These are phyloP conservation scores for Trichophyton rubrum DNA, from an alignment of 2,329 filamentous ascomycete genomes.

Conservation along the genomic window DNA sequence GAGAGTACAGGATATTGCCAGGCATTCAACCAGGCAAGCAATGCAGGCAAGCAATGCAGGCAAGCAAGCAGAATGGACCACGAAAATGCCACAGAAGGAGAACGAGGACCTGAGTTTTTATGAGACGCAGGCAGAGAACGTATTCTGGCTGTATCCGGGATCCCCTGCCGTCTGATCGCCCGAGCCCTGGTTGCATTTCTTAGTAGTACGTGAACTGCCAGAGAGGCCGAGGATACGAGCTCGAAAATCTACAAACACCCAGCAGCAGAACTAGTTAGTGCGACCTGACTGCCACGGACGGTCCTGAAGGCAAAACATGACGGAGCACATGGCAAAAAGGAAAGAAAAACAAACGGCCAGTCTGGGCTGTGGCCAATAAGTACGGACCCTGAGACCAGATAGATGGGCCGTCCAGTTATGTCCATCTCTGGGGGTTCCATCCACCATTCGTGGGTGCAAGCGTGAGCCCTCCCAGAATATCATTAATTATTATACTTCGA, in stretches of 20 bases:
- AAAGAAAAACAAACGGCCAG: background rate
- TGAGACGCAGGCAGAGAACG: background rate
- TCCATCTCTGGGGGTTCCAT: background rate
- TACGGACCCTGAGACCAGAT: background rate
- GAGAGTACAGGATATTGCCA: too few relatives aligned
- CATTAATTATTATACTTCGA: background rate
- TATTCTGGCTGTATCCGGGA: background rate
- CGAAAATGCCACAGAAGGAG: background rate
- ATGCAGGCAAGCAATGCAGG: background rate
- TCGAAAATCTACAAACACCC: too few relatives aligned
- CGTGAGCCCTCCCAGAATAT: too few relatives aligned
- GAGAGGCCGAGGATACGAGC: too few relatives aligned
- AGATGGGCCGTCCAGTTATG: background rate
- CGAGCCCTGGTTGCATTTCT: background rate
- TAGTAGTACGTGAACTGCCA: too few relatives aligned
- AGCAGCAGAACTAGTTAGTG: too few relatives aligned
- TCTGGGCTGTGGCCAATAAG: background rate
- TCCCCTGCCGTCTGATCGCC: conserved; percentile 1
- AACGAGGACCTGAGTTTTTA: background rate
- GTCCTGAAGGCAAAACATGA: background rate
- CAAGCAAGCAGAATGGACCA: background rate
- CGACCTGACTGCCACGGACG: background rate
- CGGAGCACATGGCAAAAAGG: background rate
- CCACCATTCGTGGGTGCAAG: background rate
- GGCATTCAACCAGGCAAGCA: background rate